phyloP scores from a whole-genome alignment of 306 rosid species.

The Comarum palustre region DNA sequence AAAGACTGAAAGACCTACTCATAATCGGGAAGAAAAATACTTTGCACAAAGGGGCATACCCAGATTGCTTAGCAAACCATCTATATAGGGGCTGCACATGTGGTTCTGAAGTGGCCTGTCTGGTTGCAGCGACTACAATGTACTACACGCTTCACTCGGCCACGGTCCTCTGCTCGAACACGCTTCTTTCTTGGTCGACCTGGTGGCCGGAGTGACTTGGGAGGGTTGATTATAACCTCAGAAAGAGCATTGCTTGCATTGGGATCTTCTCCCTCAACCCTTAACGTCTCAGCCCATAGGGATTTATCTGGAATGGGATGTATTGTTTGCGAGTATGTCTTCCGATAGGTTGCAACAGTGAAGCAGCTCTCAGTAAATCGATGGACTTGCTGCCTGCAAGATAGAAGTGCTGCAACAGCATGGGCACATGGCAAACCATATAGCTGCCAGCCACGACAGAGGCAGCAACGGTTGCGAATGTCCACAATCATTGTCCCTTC shows the following conservation, averaged over 20 bases:
- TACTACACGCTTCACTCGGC: slow-evolving; percentile 80
- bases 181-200: slow-evolving; percentile 83
- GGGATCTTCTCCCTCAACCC: slow-evolving; percentile 46
- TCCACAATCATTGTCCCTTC: slow-evolving; percentile 72
- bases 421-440: slow-evolving; percentile 88
- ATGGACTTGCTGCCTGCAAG: slow-evolving; percentile 83
- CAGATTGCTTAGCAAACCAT: slow-evolving; percentile 6
- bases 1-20: slow-evolving; percentile 28
- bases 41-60: slow-evolving; percentile 22
- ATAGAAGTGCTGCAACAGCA: slow-evolving; percentile 86
- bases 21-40: slow-evolving; percentile 31
- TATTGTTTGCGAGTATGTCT: slow-evolving; percentile 82
- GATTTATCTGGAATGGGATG: slow-evolving; percentile 89
- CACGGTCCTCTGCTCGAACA: slow-evolving; percentile 83
- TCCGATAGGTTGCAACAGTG: slow-evolving; percentile 77
- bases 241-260: slow-evolving; percentile 33
- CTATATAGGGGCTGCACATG: slow-evolving; percentile 85
- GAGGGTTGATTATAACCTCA: slow-evolving; percentile 60
- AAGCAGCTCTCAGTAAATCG: slow-evolving; percentile 85
- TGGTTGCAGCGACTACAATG: slow-evolving; percentile 93
- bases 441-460: slow-evolving; percentile 83
- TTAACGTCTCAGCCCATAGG: slow-evolving; percentile 64
- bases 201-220: slow-evolving; percentile 77
- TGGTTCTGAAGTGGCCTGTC: slow-evolving; percentile 85
- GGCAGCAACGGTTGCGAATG: slow-evolving; percentile 72